Evolutionary conservation across 805 yeast species (phyloP).

Genomic region (Kodamaea kakaduensis): DNA sequence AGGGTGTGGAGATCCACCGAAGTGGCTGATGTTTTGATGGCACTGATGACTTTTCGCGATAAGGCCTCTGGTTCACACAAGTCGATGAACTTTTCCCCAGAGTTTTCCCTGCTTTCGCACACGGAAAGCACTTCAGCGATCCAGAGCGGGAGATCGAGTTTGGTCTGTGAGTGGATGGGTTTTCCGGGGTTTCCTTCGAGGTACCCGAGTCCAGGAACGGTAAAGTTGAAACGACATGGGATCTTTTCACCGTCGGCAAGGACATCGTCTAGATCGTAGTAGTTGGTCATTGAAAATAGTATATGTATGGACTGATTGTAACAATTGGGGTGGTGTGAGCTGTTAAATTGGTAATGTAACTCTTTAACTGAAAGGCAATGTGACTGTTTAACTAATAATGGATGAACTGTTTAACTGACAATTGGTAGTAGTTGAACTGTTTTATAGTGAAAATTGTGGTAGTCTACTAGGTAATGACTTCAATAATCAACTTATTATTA

Average conservation of each 20-base stretch:
- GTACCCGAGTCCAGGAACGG: constrained; percentile 85
- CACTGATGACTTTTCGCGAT: constrained; percentile 63
- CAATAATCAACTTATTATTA: too few species aligned
- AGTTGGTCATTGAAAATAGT: too few species aligned
- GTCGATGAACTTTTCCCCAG: constrained; percentile 54
- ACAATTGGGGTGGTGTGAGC: too few species aligned
- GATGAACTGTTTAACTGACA: too few species aligned
- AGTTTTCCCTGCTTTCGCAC: constrained; percentile 31
- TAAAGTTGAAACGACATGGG: constrained; percentile 73
- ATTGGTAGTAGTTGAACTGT: too few species aligned
- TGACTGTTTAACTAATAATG: too few species aligned
- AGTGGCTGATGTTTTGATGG: constrained; percentile 69
- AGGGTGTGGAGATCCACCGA: constrained; percentile 65
- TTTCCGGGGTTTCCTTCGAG: constrained; percentile 74
- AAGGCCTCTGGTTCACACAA: constrained; percentile 71
- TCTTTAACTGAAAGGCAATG: too few species aligned
- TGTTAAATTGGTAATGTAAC: too few species aligned
- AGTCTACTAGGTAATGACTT: too few species aligned
- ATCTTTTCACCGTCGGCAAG: constrained; percentile 67
- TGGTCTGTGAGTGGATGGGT: constrained; percentile 53
- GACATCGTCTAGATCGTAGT: constrained; percentile 76
- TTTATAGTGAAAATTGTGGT: too few species aligned
- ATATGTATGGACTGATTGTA: too few species aligned
- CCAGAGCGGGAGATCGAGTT: constrained; percentile 84
- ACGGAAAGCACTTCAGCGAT: constrained; percentile 72